Evolutionary conservation across 805 yeast genomes (phyloP), one percentile per base, ranked within the genome.

Genomic region (Hanseniaspora nectarophila): DNA sequence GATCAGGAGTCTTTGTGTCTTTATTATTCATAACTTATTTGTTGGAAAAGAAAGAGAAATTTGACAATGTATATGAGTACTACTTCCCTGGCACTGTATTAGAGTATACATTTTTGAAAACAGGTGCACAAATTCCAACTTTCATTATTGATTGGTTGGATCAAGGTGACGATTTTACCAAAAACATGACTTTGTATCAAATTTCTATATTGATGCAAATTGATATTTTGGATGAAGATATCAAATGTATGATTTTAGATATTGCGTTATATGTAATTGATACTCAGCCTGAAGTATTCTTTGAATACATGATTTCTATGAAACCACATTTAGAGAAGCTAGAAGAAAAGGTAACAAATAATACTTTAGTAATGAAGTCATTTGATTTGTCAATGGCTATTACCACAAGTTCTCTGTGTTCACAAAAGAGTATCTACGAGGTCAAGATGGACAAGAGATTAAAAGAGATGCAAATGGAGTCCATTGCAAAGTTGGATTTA

Each of bases 71-170:
- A 0, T 55, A 73, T 20, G 60, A 64, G 28, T 67, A 13, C 2
- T 20, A 46, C 24, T 15, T 64, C 2, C 66, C 68, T 48, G 73
- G 69, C 7, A 48, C 70, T 24, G 63, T 63, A 18, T 64, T 60
- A 9, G 71, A 69, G 8, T 56, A 63, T 54, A 54, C 67, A 3
- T 43, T 45, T 1, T 48, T 74, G 24, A 65, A 61, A 37, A 68
- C 65, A 1, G 62, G 63, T 13, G 60, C 62, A 20, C 63, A 60
- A n/a, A 58, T 73, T 9, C 80, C 81, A 9, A 59, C 61, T 26
- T 29, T 53, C 2, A 53, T 72, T 31, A 54, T 66, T 10, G 67
- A 63, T 51, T 63, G 68, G 65, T 34, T 70, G 28, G 45, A 62
- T 5, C 60, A 64, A 3, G 23, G 28, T 8, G 66, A 64, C 39